Percentiles rank a stretch among this genome's conserved stretches.
Evolutionary conservation across 2,329 filamentous ascomycete species (phyloP).

Genomic region (Paraphaeosphaeria sporulosa): DNA sequence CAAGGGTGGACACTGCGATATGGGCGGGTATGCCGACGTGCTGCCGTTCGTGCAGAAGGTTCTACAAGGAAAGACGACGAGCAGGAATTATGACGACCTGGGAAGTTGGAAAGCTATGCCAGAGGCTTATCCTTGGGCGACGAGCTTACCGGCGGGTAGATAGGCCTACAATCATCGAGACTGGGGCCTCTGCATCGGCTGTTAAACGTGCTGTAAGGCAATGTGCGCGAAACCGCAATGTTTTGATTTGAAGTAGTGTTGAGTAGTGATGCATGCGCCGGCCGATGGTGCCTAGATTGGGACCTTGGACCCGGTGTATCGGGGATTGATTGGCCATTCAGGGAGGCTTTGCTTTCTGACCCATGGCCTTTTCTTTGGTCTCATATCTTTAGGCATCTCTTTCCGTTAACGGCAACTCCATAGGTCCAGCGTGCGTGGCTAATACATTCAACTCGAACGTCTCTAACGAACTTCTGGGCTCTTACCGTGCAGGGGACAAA

Average conservation of each 20-base stretch:
- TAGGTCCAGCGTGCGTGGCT: background rate
- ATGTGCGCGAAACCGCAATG: too few species aligned
- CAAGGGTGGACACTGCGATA: conserved; percentile 58
- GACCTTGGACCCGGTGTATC: too few species aligned
- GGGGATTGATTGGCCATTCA: too few species aligned
- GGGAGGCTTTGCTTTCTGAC: too few species aligned
- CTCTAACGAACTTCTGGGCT: background rate
- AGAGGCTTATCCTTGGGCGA: conserved; percentile 57
- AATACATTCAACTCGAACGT: background rate
- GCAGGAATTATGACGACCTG: conserved; percentile 56
- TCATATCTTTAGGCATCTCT: too few species aligned
- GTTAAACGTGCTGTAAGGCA: too few species aligned
- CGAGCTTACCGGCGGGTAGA: conserved; percentile 19
- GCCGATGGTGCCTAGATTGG: too few species aligned
- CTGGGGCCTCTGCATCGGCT: too few species aligned
- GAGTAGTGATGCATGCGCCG: too few species aligned
- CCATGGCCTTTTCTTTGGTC: too few species aligned
- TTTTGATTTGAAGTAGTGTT: too few species aligned
- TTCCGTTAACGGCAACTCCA: too few species aligned
- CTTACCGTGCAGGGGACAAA: background rate
- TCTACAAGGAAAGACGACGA: conserved; percentile 56
- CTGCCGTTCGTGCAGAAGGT: conserved; percentile 59
- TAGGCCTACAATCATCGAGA: background rate
- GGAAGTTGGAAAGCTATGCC: conserved; percentile 56
- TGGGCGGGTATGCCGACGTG: conserved; percentile 57